Evolutionary conservation across 108 stramenopile species (phyloP), one percentile per base, ranked within the genome.

Genomic region (Discostella stelligeroides): DNA sequence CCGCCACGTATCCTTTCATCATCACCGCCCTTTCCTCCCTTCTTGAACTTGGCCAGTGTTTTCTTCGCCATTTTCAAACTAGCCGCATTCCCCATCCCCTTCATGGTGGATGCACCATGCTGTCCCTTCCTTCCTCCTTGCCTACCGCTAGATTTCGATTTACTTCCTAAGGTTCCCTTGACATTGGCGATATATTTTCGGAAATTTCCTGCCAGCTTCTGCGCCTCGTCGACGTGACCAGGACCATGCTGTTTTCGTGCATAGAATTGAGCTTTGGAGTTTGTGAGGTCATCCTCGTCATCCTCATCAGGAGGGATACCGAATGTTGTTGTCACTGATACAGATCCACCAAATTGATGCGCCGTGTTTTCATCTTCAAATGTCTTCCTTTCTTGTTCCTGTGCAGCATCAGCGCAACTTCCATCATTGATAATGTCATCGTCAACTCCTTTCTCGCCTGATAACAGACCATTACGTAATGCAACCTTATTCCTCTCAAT

Each of bases 61-160:
- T 85, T 89, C 58, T 90, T 79, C 7, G 92, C 92, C 72, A 88
- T 72, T 59, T 94, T 94, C 65, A 94, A 65, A 63, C 82, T 76
- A 10, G 64, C 60, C n/a, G 79, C 73, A 41, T 76, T 75, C 20
- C 87, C 92, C 75, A 92, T 87, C 7, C 92, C 92, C 43, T 83
- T 91, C 92, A 94, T 94, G 9, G 72, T 79, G 10, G 85, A 70
- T 34, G 92, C 92, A 58, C 92, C 92, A 68, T 94, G 88, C 68
- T 84, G 86, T 27, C 92, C 92, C 63, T 89, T 89, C 30, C 72
- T 66, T 25, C 82, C 84, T 1, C 51, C 69, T 21, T 66, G 54
- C 57, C 69, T 55, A 45, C 72, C 67, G 1, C 3, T 62, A 18
- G 30, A 46, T 21, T 70, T 70, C 62, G 69, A 77, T 50, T 82